Evolutionary conservation across 108 stramenopile genomes (phyloP).

Genomic region (Stephanodiscus triporus): DNA sequence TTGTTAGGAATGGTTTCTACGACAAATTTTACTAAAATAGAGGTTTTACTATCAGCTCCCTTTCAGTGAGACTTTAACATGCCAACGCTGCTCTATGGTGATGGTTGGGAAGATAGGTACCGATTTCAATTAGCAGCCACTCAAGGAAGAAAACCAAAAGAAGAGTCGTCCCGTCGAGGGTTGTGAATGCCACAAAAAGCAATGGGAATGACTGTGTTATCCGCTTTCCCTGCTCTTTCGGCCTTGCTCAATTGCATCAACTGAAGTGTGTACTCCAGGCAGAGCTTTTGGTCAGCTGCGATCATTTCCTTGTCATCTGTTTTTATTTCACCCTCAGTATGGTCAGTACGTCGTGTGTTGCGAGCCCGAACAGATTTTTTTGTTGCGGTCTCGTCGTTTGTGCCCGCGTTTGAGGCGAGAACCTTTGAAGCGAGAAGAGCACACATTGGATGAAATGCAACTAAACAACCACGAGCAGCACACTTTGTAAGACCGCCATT

Average conservation of each 20-base stretch:
- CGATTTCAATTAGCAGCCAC: conserved; percentile 18
- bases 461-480: conserved; percentile 66
- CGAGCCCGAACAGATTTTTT: conserved; percentile 24
- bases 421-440: conserved; percentile 59
- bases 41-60: background rate
- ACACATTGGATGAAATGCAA: conserved; percentile 84
- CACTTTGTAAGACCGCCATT: conserved; percentile 57
- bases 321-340: conserved; percentile 8
- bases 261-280: conserved; percentile 62
- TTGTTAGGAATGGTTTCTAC: conserved; percentile 78
- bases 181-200: conserved; percentile 81
- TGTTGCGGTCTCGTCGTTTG: background rate
- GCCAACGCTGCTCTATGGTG: background rate
- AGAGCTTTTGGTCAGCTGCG: conserved; percentile 51
- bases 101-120: background rate
- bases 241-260: conserved; percentile 27
- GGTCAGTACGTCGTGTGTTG: conserved; percentile 29
- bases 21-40: background rate
- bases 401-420: conserved; percentile 1
- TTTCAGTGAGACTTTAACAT: conserved; percentile 2
- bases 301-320: conserved; percentile 15
- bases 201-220: conserved; percentile 52
- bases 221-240: conserved; percentile 10
- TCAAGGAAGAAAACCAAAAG: conserved; percentile 64
- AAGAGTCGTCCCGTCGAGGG: conserved; percentile 52